These are phyloP conservation scores for Candida awuae DNA, from an alignment of 805 yeast species.

Conservation along the genomic window DNA sequence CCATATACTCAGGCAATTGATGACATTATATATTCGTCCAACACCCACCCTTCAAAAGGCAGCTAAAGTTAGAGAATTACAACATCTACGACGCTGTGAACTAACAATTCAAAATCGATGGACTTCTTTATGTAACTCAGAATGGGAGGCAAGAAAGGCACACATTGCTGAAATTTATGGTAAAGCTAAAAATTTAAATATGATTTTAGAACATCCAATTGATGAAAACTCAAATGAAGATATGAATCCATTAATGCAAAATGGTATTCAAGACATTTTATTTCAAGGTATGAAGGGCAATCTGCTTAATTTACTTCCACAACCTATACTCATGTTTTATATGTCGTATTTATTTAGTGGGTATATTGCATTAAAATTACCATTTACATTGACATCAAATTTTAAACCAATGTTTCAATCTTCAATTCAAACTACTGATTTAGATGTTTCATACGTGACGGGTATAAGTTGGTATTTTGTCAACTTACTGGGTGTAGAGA, in stretches of 20 bases:
- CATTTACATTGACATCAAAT: slow-evolving; percentile 83
- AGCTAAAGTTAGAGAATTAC: slow-evolving; percentile 51
- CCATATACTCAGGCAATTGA: slow-evolving; percentile 67
- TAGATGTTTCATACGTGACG: slow-evolving; percentile 88
- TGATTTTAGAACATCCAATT: slow-evolving; percentile 6
- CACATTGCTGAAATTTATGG: slow-evolving; percentile 4
- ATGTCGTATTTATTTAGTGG: slow-evolving; percentile 90
- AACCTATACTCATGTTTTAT: slow-evolving; percentile 94
- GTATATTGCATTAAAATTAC: slow-evolving; percentile 76
- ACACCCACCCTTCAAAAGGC: slow-evolving; percentile 45
- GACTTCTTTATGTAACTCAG: slow-evolving; percentile 10
- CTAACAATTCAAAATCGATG: slow-evolving; percentile 1
- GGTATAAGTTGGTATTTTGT: slow-evolving; percentile 95
- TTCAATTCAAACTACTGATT: slow-evolving; percentile 75
- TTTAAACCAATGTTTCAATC: slow-evolving; percentile 90
- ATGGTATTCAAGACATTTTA: slow-evolving; percentile 63
- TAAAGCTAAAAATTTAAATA: slow-evolving; percentile 1
- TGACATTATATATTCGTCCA: slow-evolving; percentile 54
- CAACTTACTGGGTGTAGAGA: slow-evolving; percentile 72
- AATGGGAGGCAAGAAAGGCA: slow-evolving; percentile 9
- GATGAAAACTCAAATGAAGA: slow-evolving; percentile 29
- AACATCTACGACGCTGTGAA: slow-evolving; percentile 45
- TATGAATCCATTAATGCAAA: slow-evolving; percentile 61
- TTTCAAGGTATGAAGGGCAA: slow-evolving; percentile 74
- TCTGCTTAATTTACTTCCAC: slow-evolving; percentile 79